A percentile compares a stretch with the other conserved stretches of the same genome.
Evolutionary conservation across 1,284 basidiomycete genomes (phyloP).

Genomic region (Puccinia polysora): DNA sequence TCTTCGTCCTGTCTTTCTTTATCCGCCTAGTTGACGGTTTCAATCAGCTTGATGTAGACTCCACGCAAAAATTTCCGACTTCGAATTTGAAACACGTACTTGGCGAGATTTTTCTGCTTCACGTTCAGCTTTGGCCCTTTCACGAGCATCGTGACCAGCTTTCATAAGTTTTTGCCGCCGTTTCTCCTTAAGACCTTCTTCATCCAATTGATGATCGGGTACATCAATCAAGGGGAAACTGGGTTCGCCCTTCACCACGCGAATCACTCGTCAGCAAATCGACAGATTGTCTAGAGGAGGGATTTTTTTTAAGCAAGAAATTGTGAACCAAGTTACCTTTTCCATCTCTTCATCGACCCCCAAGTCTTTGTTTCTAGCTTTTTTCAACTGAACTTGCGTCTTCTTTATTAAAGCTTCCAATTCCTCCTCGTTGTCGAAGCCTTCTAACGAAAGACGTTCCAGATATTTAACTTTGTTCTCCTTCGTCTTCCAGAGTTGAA

Average conservation of each 20-base stretch:
- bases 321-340: slow-evolving; percentile 51
- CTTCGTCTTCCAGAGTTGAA: slow-evolving; percentile 65
- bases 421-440: slow-evolving; percentile 66
- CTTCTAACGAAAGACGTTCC: slow-evolving; percentile 57
- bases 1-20: slow-evolving; percentile 32
- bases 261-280: background rate
- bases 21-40: slow-evolving; percentile 15
- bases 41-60: background rate
- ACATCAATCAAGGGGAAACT: slow-evolving; percentile 83
- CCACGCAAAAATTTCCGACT: background rate
- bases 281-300: background rate
- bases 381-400: slow-evolving; percentile 65
- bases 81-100: background rate
- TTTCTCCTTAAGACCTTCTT: slow-evolving; percentile 91
- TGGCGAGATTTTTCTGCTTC: slow-evolving; percentile 67
- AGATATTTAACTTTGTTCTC: slow-evolving; percentile 72
- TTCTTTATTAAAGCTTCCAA: slow-evolving; percentile 59
- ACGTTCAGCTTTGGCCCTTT: slow-evolving; percentile 79
- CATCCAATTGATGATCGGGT: slow-evolving; percentile 87
- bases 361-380: slow-evolving; percentile 67
- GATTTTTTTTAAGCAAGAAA: background rate
- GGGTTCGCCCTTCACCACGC: slow-evolving; percentile 67
- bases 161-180: slow-evolving; percentile 87
- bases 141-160: slow-evolving; percentile 87
- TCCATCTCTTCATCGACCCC: slow-evolving; percentile 61